These are phyloP conservation scores for Litchi chinensis DNA, from an alignment of 345 rosid species.

Conservation along the genomic window DNA sequence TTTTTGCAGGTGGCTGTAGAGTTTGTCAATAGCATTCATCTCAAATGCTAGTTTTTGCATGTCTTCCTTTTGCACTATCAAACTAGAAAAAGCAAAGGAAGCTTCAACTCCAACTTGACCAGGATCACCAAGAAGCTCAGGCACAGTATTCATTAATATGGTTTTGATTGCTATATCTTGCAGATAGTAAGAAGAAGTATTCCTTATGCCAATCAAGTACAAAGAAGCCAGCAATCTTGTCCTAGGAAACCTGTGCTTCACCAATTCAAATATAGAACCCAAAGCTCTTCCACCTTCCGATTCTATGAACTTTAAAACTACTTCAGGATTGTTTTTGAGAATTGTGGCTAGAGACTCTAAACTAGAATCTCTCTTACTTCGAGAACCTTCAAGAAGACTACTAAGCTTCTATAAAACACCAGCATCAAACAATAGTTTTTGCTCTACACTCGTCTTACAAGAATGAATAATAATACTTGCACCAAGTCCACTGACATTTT, in stretches of 20 bases:
- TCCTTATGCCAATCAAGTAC: constrained; percentile 74
- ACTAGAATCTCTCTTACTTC: constrained; percentile 74
- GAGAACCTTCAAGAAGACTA: constrained; percentile 70
- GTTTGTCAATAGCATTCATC: constrained; percentile 57
- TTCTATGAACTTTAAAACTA: constrained; percentile 52
- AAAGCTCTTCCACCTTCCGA: constrained; percentile 57
- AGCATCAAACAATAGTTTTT: constrained; percentile 60
- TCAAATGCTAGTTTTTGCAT: constrained; percentile 80
- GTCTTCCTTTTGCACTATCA: constrained; percentile 70
- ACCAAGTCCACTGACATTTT: constrained; percentile 85
- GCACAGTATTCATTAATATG: constrained; percentile 56
- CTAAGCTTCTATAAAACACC: constrained; percentile 66
- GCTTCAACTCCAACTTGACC: constrained; percentile 91
- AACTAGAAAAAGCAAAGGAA: constrained; percentile 65
- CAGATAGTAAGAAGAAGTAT: constrained; percentile 55
- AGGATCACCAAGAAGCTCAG: constrained; percentile 86
- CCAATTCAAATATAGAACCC: constrained; percentile 56
- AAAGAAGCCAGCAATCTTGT: constrained; percentile 81
- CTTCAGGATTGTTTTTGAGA: constrained; percentile 60
- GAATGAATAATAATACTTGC: constrained; percentile 78
- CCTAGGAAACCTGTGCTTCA: constrained; percentile 60
- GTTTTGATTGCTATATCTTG: constrained; percentile 58
- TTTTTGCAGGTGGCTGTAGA: constrained; percentile 51
- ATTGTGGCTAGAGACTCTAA: constrained; percentile 76
- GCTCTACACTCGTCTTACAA: constrained; percentile 66